Conservation (phyloP, 768 basidiomycete species). For the Tricholoma sp. region DNA sequence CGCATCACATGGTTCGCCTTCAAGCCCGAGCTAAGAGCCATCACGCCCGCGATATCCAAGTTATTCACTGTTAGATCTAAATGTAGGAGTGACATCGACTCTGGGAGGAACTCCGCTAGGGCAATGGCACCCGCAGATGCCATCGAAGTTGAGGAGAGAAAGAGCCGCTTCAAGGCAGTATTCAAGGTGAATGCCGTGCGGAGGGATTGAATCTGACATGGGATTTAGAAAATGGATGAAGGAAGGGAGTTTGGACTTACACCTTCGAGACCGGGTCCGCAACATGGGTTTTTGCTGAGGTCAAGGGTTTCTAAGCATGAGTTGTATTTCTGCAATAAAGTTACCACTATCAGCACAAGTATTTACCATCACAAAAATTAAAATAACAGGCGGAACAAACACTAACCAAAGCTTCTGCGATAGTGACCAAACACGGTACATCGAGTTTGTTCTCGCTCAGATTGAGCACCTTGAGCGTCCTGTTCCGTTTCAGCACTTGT, state of each 20-base stretch:
- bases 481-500: slow-evolving; percentile 93
- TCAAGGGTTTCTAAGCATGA: slow-evolving; percentile 91
- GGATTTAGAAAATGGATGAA: not conserved
- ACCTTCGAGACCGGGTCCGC: slow-evolving; percentile 86
- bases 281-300: slow-evolving; percentile 89
- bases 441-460: slow-evolving; percentile 94
- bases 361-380: no score
- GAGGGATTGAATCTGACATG: slow-evolving; percentile 68
- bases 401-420: slow-evolving; percentile 88
- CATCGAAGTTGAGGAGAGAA: slow-evolving; percentile 80
- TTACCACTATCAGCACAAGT: not conserved
- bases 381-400: slow-evolving; percentile 18
- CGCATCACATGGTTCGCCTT: slow-evolving; percentile 83
- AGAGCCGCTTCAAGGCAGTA: slow-evolving; percentile 85
- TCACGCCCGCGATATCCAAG: slow-evolving; percentile 85
- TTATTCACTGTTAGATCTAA: slow-evolving; percentile 84
- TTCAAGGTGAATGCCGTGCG: slow-evolving; percentile 93
- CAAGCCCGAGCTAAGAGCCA: slow-evolving; percentile 85
- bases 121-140: slow-evolving; percentile 86
- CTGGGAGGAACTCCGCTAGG: slow-evolving; percentile 93
- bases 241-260: slow-evolving; percentile 39
- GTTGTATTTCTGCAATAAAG: slow-evolving; percentile 77
- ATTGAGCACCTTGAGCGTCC: slow-evolving; percentile 91
- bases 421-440: slow-evolving; percentile 63
- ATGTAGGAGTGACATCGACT: slow-evolving; percentile 81